Evolutionary conservation across 2,329 filamentous ascomycete genomes (phyloP).

Genomic region (Davidsoniella virescens): DNA sequence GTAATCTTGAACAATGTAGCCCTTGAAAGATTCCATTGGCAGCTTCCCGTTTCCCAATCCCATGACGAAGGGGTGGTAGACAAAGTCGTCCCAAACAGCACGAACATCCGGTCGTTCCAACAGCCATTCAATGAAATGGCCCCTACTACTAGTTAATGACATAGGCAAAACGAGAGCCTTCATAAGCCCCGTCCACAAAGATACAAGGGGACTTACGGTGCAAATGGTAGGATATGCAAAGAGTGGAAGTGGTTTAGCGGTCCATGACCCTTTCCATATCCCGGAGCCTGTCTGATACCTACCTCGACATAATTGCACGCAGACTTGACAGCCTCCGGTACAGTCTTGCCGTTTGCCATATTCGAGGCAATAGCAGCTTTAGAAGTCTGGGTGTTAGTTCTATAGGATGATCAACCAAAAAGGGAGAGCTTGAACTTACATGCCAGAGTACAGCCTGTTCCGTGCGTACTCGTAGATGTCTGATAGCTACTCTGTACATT

Average conservation of each 20-base stretch:
- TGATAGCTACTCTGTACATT: slow-evolving; percentile 57
- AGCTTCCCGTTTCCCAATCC: slow-evolving; percentile 61
- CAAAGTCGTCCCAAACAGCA: slow-evolving; percentile 56
- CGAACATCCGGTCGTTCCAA: slow-evolving; percentile 60
- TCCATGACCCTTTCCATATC: slow-evolving; percentile 50
- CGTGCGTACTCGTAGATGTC: slow-evolving; percentile 68
- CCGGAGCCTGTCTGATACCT: slow-evolving; percentile 48
- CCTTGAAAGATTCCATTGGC: slow-evolving; percentile 62
- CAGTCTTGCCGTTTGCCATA: slow-evolving; percentile 40
- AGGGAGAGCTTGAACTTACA: slow-evolving; percentile 36
- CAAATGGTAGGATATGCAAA: slow-evolving; percentile 48
- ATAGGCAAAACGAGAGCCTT: slow-evolving; percentile 1
- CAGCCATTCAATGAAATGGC: slow-evolving; percentile 70
- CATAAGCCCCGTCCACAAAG: neutral
- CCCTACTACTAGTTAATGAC: slow-evolving; percentile 26
- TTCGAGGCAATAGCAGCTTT: slow-evolving; percentile 61
- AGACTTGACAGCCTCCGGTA: slow-evolving; percentile 45
- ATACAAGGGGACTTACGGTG: slow-evolving; percentile 30
- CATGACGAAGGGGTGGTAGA: slow-evolving; percentile 69
- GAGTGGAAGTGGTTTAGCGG: slow-evolving; percentile 71
- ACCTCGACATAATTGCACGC: slow-evolving; percentile 57
- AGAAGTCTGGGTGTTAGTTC: neutral
- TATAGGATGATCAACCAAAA: neutral
- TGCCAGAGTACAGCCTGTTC: slow-evolving; percentile 85
- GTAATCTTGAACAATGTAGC: slow-evolving; percentile 86